phyloP scores from a whole-genome alignment of 805 yeast genomes.

The Wickerhamomyces sydowiorum region DNA sequence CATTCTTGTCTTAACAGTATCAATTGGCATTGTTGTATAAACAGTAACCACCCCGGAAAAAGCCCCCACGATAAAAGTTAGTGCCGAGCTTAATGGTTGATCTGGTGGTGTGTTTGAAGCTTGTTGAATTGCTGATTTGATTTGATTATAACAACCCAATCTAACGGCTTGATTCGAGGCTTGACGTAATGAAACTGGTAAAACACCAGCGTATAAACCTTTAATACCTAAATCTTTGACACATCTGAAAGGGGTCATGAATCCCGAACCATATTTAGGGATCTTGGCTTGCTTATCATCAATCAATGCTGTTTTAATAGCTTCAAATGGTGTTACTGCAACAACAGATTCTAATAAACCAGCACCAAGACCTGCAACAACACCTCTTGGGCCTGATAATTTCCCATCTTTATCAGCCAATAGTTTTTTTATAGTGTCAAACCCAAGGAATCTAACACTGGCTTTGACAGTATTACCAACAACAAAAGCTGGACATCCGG shows the following conservation, averaged over 20 bases:
- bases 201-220: constrained; percentile 83
- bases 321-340: constrained; percentile 96
- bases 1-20: constrained; percentile 95
- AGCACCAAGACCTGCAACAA: constrained; percentile 95
- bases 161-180: constrained; percentile 95
- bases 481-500: constrained; percentile 95
- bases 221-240: constrained; percentile 72
- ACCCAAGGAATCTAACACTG: constrained; percentile 89
- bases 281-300: constrained; percentile 78
- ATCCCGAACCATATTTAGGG: constrained; percentile 69
- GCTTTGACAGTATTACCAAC: constrained; percentile 96
- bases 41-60: constrained; percentile 87
- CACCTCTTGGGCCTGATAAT: constrained; percentile 85
- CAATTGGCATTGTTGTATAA: constrained; percentile 91
- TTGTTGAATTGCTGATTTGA: constrained; percentile 73
- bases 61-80: constrained; percentile 87
- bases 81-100: constrained; percentile 67
- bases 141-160: constrained; percentile 85
- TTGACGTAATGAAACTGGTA: constrained; percentile 93
- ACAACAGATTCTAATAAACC: constrained; percentile 87
- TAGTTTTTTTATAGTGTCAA: constrained; percentile 75
- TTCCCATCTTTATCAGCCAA: constrained; percentile 82
- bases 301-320: constrained; percentile 90
- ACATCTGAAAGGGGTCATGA: constrained; percentile 55
- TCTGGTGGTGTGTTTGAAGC: constrained; percentile 59